Base-by-base conservation (phyloP, 2,329 filamentous ascomycete species). In the Diaporthe ampelina region DNA sequence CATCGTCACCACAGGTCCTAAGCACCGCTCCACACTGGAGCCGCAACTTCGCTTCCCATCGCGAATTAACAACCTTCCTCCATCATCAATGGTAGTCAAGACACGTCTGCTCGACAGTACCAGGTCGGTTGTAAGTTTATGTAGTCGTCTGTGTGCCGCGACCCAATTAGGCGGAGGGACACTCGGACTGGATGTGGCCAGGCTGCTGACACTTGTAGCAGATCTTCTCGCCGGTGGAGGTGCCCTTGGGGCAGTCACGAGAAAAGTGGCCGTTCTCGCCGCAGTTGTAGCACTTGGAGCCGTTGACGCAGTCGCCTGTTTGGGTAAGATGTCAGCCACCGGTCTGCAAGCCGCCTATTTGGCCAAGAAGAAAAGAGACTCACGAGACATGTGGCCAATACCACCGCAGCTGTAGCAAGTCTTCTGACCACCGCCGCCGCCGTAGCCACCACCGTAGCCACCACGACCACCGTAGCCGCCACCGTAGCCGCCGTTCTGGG, bases 231-330 rank as follows among this genome's bases (percentile, higher is more conserved):
- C 92, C 91, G 79, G 91, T 90, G 79, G 92, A 91, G 75, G 94
- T 94, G 87, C 98, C 96, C 84, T 96, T 95, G 80, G 95, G 94
- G 91, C 97, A 99, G 86, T 99, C 97, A 78, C 96, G 94, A 78
- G 94, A 97, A 84, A 98, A 92, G 86, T 98, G 96, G 77, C 97
- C 96, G 80, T 96, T 94, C 88, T 98, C 95, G 82, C 91, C 91
- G 80, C 97, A 98, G 92, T 98, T 98, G 92, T 98, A 99, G 93
- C 97, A 99, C 90, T 98, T 98, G 90, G 97, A 96, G 81, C 97
- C 97, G 85, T 98, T 97, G 81, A 96, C 97, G 87, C 97, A 99
- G 87, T 98, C 97, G 79, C 91, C 90, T 91, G 73, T 26, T 67
- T n/a, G 24, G 65, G 67, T 79, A 73, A 67, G 11, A 68, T 52